Base-by-base conservation (phyloP, 805 yeast species). In the Yarrowia sp. region DNA sequence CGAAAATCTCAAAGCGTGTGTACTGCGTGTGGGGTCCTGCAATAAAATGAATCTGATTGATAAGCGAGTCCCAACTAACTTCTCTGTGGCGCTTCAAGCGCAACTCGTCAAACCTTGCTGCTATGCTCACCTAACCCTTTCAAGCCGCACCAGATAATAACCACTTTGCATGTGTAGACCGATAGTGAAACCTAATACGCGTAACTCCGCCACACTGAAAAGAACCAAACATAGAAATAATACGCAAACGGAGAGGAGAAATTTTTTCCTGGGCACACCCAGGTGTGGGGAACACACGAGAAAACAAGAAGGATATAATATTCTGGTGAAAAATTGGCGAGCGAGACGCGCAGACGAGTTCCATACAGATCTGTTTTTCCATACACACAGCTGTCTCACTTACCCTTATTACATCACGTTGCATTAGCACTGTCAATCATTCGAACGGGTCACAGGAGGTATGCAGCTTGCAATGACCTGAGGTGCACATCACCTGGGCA, bases 401-500 rank as follows among this genome's bases (percentile, higher is more conserved):
- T 15, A 16, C 32, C 5, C 43, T 16, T 26, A 41, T 42, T 41
- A 26, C 48, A 56, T 56, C 46, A 56, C 63, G 48, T 41, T 56
- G 63, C 63, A 56, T 56, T 56, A 56, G 63, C 63, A 56, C 63
- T 56, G 63, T 42, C 48, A 41, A 56, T 41, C 63, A 19, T 56
- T 56, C 8, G 38, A 26, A 9, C 38, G 63, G 63, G 63, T 26
- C 48, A 56, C 63, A 14, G 26, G 15, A 26, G 63, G 63, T 9
- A 56, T 56, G 63, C 63, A 56, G 22, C 63, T 41, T 11, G 26
- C 63, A 56, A 56, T 56, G 63, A 56, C 63, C 63, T 56, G 14
- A 16, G 36, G 11, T 41, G 63, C 63, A 56, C 38, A 56, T 56
- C 48, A n/a, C 63, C 63, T 26, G 38, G 63, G 63, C 46, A 56